Base-by-base conservation (phyloP, 2,329 filamentous ascomycete species). In the Colletotrichum chrysophilum region DNA sequence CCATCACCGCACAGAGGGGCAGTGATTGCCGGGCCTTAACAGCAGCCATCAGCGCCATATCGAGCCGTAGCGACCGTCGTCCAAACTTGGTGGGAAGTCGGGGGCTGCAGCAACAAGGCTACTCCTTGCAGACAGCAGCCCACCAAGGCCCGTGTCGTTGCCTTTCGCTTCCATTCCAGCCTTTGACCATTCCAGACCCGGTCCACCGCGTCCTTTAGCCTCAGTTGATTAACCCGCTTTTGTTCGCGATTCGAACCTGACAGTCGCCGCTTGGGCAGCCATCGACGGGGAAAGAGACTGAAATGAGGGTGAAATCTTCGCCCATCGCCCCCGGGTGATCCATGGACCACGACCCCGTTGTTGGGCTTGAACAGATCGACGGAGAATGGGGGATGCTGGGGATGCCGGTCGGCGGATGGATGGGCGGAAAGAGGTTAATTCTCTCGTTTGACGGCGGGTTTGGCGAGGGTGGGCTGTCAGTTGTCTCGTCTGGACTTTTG, bases 201-300 rank as follows among this genome's bases (percentile, higher is more conserved):
- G 58, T 62, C 69, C 73, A 75, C 28, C 30, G 38, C 61, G 55
- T 24, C 67, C 61, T 64, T 64, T 65, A 74, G 70, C 64, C 34
- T 68, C 48, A 67, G 32, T 58, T 12, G 43, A 13, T 56, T 32
- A 58, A 32, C 55, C 72, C 69, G 69, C 55, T 62, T 72, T 67
- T 61, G 72, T 55, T 64, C 43, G 38, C 38, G 26, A 58, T 64
- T 74, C 21, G 32, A 69, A 76, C 74, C 74, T 66, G 74, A 76
- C 66, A 34, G 73, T 71, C 66, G 74, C 71, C 74, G 70, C 71
- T 76, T 76, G 74, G 74, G 74, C 74, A 76, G 52, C 74, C 66
- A 76, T 75, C 60, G 36, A 26, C 24, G 65, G 55, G 58, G 58
- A 36, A 62, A 60, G n/a, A 24, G 32, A 21, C 74, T 34, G 26